phyloP scores from a whole-genome alignment of 768 basidiomycete species.

The Tylopilus vinaceipallidus region DNA sequence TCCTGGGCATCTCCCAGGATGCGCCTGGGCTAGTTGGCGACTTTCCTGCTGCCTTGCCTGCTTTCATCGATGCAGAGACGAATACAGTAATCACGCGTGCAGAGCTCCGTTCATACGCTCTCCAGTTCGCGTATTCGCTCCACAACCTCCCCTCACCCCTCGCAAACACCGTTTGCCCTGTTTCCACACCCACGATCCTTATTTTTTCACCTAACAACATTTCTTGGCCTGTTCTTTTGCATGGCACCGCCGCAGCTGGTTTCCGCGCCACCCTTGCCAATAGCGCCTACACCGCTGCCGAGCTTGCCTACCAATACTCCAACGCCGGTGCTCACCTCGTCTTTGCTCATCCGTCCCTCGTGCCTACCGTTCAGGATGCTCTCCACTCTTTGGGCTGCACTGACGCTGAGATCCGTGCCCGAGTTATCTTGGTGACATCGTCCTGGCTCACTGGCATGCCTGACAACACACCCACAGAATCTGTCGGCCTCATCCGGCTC shows the following conservation, averaged over 20 bases:
- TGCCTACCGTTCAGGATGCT: constrained; percentile 55
- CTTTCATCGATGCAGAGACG: too few species aligned
- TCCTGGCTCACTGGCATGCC: constrained; percentile 42
- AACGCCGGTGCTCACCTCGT: constrained; percentile 65
- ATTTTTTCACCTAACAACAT: constrained; percentile 72
- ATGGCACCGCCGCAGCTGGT: constrained; percentile 57
- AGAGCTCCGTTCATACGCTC: constrained; percentile 50
- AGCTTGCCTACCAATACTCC: constrained; percentile 68
- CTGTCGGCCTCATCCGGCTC: constrained; percentile 37
- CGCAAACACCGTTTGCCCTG: constrained; percentile 46
- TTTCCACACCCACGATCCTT: constrained; percentile 45
- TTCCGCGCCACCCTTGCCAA: constrained; percentile 72
- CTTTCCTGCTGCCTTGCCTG: too few species aligned
- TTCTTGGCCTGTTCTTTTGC: constrained; percentile 48
- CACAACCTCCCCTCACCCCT: constrained; percentile 42
- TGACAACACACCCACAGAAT: constrained; percentile 33
- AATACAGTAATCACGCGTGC: too few species aligned
- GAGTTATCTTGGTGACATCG: constrained; percentile 56
- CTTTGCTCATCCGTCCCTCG: constrained; percentile 61
- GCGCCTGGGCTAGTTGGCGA: too few species aligned
- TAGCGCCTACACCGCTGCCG: constrained; percentile 61
- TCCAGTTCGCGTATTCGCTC: constrained; percentile 60
- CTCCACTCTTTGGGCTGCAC: constrained; percentile 49
- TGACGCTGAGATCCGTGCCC: constrained; percentile 45
- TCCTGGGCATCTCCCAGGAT: too few species aligned